Conservation (phyloP, 2,329 filamentous ascomycete genomes). For the Cercospora citrullina region DNA sequence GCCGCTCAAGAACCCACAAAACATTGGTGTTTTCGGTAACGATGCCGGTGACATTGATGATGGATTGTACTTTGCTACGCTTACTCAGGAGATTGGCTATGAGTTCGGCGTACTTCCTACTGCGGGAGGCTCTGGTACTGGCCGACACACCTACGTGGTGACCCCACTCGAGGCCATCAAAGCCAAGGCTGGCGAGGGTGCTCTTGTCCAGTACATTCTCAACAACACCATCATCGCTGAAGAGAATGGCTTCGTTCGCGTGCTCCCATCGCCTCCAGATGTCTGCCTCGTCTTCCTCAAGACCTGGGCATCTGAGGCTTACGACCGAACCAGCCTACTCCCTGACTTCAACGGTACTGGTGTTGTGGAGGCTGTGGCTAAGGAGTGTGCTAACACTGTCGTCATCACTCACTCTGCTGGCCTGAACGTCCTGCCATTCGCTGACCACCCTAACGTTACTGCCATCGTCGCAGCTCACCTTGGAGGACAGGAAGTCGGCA, state of each 20-base stretch:
- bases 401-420: constrained; percentile 36
- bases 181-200: constrained; percentile 34
- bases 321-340: constrained; percentile 45
- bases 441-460: constrained; percentile 40
- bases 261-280: constrained; percentile 48
- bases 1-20: constrained; percentile 54
- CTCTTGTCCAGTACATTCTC: constrained; percentile 50
- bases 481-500: constrained; percentile 43
- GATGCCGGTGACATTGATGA: constrained; percentile 51
- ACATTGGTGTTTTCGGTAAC: constrained; percentile 53
- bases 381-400: constrained; percentile 35
- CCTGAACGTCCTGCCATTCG: constrained; percentile 45
- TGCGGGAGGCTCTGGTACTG: constrained; percentile 46
- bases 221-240: constrained; percentile 42
- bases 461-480: constrained; percentile 46
- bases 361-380: constrained; percentile 34
- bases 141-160: constrained; percentile 43
- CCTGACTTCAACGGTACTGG: constrained; percentile 47
- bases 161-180: constrained; percentile 48
- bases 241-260: constrained; percentile 32
- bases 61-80: constrained; percentile 46
- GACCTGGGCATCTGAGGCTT: constrained; percentile 51
- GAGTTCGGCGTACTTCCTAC: constrained; percentile 49
- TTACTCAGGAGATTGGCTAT: constrained; percentile 33
- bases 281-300: constrained; percentile 62